Conservation (phyloP, 352 stramenopile genomes). For the Globisporangium parvum region DNA sequence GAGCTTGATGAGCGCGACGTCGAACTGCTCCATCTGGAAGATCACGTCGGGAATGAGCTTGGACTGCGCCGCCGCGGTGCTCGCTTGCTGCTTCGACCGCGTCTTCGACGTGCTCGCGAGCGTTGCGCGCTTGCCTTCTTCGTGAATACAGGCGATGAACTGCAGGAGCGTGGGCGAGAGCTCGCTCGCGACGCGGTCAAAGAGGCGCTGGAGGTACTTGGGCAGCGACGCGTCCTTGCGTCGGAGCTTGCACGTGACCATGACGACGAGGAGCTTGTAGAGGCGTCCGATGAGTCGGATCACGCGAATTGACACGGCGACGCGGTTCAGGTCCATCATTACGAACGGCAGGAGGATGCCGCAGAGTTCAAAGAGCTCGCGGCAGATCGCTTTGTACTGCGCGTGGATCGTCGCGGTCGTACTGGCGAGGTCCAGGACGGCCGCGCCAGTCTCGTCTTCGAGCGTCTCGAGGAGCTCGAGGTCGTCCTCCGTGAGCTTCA, state of each 20-base stretch:
- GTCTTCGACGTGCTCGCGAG: slow-evolving; percentile 10
- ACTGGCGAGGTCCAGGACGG: slow-evolving; percentile 21
- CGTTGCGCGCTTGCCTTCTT: slow-evolving; percentile 25
- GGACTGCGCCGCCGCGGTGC: slow-evolving; percentile 20
- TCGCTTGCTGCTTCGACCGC: slow-evolving; percentile 3
- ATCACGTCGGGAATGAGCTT: slow-evolving; percentile 64
- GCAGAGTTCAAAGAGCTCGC: slow-evolving; percentile 27
- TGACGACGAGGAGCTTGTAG: slow-evolving; percentile 43
- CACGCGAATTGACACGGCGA: slow-evolving; percentile 27
- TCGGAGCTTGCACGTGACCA: slow-evolving; percentile 36
- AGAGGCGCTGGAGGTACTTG: slow-evolving; percentile 34
- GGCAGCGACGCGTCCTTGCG: slow-evolving; percentile 34
- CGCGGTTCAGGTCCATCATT: slow-evolving; percentile 37
- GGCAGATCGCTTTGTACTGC: slow-evolving; percentile 28
- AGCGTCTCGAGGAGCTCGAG: slow-evolving; percentile 26
- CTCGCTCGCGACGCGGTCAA: slow-evolving; percentile 37
- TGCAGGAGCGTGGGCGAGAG: slow-evolving; percentile 37
- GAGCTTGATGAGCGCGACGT: slow-evolving; percentile 56
- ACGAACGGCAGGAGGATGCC: slow-evolving; percentile 36
- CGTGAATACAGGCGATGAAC: slow-evolving; percentile 48
- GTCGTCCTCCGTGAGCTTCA: slow-evolving; percentile 41
- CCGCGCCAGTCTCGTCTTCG: slow-evolving; percentile 26
- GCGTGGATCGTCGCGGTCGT: slow-evolving; percentile 12
- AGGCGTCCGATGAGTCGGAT: slow-evolving; percentile 36
- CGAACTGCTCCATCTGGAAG: slow-evolving; percentile 65